Evolutionary conservation across 2,329 filamentous ascomycete species (phyloP).

Genomic region (Ophiostoma montium): DNA sequence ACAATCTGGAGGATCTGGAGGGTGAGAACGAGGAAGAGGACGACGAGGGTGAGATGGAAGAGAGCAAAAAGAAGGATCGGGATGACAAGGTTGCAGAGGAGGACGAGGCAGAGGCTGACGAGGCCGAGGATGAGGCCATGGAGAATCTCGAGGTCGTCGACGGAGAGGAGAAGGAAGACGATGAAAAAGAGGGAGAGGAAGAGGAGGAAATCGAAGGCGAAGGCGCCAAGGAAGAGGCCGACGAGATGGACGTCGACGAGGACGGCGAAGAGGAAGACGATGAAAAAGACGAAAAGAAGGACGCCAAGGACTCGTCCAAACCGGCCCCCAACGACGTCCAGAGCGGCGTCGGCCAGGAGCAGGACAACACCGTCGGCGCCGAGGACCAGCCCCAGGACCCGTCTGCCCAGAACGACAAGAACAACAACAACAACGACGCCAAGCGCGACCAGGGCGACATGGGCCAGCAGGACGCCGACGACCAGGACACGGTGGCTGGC

Average conservation of each 20-base stretch:
- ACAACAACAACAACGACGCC: conserved; percentile 39
- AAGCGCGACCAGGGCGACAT: conserved; percentile 53
- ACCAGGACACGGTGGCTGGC: conserved; percentile 38
- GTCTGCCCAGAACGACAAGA: conserved; percentile 15
- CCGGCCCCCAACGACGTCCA: conserved; percentile 48
- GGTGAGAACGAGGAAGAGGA: conserved; percentile 75
- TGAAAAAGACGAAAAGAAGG: conserved; percentile 37
- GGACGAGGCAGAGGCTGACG: conserved; percentile 30
- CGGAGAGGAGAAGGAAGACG: conserved; percentile 29
- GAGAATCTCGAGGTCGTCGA: conserved; percentile 23
- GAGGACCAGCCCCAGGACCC: conserved; percentile 10
- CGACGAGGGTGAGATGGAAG: conserved; percentile 73
- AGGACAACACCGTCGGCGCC: conserved; percentile 35
- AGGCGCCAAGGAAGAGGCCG: conserved; percentile 27
- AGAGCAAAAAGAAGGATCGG: conserved; percentile 36
- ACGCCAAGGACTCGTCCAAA: conserved; percentile 37
- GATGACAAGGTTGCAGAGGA: conserved; percentile 25
- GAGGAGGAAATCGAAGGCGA: conserved; percentile 24
- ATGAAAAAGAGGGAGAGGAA: conserved; percentile 22
- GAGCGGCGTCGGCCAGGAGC: conserved; percentile 50
- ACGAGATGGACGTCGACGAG: conserved; percentile 26
- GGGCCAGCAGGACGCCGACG: conserved; percentile 49
- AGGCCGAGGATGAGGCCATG: conserved; percentile 20
- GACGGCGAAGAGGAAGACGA: conserved; percentile 29
- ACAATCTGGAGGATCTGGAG: conserved; percentile 46